Evolutionary conservation across 2,329 filamentous ascomycete species (phyloP).

Genomic region (Mariannaea elegans): DNA sequence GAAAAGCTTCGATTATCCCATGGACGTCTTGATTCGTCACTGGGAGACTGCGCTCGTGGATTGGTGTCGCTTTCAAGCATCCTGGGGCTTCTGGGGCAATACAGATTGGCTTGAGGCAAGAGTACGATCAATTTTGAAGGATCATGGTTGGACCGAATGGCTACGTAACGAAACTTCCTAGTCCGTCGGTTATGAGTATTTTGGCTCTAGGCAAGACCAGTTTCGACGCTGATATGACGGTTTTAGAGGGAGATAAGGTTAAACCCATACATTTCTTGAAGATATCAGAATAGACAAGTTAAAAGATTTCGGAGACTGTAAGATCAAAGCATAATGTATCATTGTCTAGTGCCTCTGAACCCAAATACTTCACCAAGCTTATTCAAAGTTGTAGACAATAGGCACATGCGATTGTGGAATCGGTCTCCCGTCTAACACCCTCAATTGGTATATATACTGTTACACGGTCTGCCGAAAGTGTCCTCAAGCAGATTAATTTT

Average conservation of each 20-base stretch:
- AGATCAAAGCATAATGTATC: too few species aligned
- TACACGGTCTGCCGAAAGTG: not conserved
- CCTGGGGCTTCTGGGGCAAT: constrained; percentile 70
- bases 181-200: too few species aligned
- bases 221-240: too few species aligned
- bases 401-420: too few species aligned
- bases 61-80: constrained; percentile 70
- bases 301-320: too few species aligned
- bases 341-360: too few species aligned
- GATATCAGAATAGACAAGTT: too few species aligned
- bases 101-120: constrained; percentile 65
- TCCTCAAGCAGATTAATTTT: not conserved
- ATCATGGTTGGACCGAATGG: constrained; percentile 57
- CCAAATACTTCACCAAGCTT: too few species aligned
- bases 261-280: too few species aligned
- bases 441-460: not conserved
- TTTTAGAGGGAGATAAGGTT: too few species aligned
- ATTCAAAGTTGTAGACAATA: not conserved
- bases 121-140: constrained; percentile 58
- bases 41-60: constrained; percentile 75
- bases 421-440: too few species aligned
- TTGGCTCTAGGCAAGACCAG: too few species aligned
- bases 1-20: constrained; percentile 54
- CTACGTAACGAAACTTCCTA: constrained; percentile 38
- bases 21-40: constrained; percentile 63